Base-by-base conservation (phyloP, 2,329 filamentous ascomycete species). In the Neospermospora avenae region DNA sequence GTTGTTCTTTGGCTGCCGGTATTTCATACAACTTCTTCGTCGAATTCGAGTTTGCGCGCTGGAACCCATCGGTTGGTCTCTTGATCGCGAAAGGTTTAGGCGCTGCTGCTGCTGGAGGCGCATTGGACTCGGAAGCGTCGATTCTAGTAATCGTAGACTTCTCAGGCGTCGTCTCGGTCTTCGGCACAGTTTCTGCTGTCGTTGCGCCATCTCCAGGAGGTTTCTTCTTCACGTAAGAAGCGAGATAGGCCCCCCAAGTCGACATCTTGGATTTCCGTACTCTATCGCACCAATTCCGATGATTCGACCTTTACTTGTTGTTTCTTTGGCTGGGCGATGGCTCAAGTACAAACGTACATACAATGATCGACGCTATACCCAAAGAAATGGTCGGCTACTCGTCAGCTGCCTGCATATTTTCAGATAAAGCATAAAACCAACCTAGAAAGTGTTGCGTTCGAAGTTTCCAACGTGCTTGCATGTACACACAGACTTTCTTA, bases 161-260 rank as follows among this genome's bases (percentile, higher is more conserved):
- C 18, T 44, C 37, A 14, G 25, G 28, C 2, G 4, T 44, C 20
- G 25, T 28, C 16, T 52, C 48, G 8, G 20, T 31, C 48, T 46
- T 53, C 41, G 57, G 11, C 11, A 31, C 16, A 25, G 49, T 10
- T 37, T 51, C 41, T 25, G n/a, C n/a, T 31, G 28, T 31, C 28
- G 28, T 5, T 10, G 41, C 20, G 4, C 18, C 18, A 16, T 35
- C 42, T 28, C 31, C 55, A 18, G 55, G 11, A 39, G 55, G 55
- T 48, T 57, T 59, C 42, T 59, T 59, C 44, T 59, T 59, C 41
- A 59, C 57, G 41, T 59, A 59, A 41, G 57, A 59, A 31, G 57
- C 42, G 48, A 59, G 55, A 28, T 59, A 59, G 16, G 48, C 18
- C 16, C 57, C 57, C 57, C 57, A 59, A 22, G 56, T 53, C 13